Percentiles rank a stretch among this genome's conserved stretches.
Conservation (phyloP, 2,329 filamentous ascomycete species). For the Knufia fluminis region DNA sequence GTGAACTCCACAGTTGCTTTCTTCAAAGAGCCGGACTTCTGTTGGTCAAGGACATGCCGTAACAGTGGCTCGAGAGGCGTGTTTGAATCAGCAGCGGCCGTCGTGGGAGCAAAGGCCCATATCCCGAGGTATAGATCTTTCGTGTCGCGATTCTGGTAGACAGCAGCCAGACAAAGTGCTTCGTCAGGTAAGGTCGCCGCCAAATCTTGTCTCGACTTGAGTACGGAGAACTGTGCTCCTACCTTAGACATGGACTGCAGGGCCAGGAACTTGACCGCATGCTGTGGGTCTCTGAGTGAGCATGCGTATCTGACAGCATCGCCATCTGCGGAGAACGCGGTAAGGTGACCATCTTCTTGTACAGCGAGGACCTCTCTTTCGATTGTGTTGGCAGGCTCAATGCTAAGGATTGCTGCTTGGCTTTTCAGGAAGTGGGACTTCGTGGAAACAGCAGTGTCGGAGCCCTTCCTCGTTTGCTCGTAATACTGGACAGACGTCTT, state of each 20-base stretch:
- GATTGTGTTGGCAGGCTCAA: conserved; percentile 30
- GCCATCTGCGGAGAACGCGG: conserved; percentile 31
- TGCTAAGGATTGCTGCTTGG: conserved; percentile 31
- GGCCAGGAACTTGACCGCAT: conserved; percentile 14
- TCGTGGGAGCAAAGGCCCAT: not conserved
- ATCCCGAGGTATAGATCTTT: not conserved
- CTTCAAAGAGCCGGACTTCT: not conserved
- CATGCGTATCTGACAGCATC: not conserved
- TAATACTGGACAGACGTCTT: conserved; percentile 40
- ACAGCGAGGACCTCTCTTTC: conserved; percentile 31
- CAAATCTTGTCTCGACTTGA: conserved; percentile 23
- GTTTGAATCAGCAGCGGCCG: not conserved
- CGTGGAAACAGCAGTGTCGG: conserved; percentile 12
- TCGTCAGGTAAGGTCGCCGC: conserved; percentile 5
- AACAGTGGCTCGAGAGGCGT: not conserved
- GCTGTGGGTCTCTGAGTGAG: not conserved
- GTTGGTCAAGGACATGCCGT: not conserved
- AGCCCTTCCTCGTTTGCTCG: conserved; percentile 36
- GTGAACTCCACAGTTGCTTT: not conserved
- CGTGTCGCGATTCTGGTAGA: not conserved
- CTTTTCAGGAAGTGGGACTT: conserved; percentile 26
- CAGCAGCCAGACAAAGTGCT: not conserved
- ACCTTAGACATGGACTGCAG: conserved; percentile 15
- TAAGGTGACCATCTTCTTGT: conserved; percentile 36
- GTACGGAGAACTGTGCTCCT: conserved; percentile 22